These are phyloP conservation scores for Capsicum chinense DNA, from an alignment of 257 asterid species.

Conservation along the genomic window DNA sequence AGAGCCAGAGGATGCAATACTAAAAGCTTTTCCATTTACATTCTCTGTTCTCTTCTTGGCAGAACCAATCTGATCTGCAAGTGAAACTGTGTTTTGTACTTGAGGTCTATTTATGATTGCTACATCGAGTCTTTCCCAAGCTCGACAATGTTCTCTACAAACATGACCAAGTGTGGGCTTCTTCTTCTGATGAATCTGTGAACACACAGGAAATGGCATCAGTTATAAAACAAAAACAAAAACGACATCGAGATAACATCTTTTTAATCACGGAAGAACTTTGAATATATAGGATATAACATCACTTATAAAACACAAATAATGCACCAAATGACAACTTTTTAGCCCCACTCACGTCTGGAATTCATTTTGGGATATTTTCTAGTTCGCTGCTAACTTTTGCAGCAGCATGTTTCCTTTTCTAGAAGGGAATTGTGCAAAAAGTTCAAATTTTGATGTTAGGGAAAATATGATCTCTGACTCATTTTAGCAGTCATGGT, in stretches of 20 bases:
- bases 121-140: slow-evolving; percentile 74
- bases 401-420: neutral
- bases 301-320: neutral
- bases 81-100: slow-evolving; percentile 50
- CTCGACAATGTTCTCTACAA: slow-evolving; percentile 47
- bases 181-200: slow-evolving; percentile 71
- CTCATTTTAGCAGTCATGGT: neutral
- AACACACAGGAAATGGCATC: neutral
- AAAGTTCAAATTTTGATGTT: slow-evolving; percentile 10
- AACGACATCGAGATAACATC: neutral
- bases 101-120: slow-evolving; percentile 45
- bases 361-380: slow-evolving; percentile 14
- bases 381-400: neutral
- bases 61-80: slow-evolving; percentile 78
- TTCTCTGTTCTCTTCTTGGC: slow-evolving; percentile 67
- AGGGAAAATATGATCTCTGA: neutral
- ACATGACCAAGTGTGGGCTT: slow-evolving; percentile 53
- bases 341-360: neutral
- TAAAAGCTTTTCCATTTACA: slow-evolving; percentile 40
- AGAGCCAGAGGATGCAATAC: neutral
- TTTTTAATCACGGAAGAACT: neutral
- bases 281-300: neutral
- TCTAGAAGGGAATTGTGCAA: neutral
- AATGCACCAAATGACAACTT: neutral
- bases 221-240: neutral